Percentiles rank a stretch among this genome's conserved stretches.
These are phyloP conservation scores for Polygonum maritimum DNA, from an alignment of 148 eudicot genomes.

Conservation along the genomic window DNA sequence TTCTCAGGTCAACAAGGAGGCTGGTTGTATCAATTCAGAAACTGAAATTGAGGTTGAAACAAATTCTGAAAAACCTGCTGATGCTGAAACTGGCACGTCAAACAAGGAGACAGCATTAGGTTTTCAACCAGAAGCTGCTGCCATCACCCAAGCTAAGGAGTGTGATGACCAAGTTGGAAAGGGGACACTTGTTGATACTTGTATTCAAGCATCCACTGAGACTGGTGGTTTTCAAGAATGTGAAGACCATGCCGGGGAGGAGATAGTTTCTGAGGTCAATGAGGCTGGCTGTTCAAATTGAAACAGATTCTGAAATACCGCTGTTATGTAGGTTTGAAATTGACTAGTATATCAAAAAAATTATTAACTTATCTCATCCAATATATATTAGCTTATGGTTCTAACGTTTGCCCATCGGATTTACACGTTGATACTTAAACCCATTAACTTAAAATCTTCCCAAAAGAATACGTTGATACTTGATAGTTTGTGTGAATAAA, in stretches of 20 bases:
- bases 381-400: too few relatives aligned
- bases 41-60: not conserved
- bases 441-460: too few relatives aligned
- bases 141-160: not conserved
- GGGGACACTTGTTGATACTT: not conserved
- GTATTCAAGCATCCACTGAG: too few relatives aligned
- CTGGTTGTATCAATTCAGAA: slow-evolving; percentile 1
- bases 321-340: too few relatives aligned
- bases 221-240: not conserved
- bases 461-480: too few relatives aligned
- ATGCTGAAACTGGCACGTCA: not conserved
- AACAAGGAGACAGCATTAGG: not conserved
- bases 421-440: too few relatives aligned
- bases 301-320: not conserved
- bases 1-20: not conserved
- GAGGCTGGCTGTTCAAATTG: not conserved
- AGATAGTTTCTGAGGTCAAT: not conserved
- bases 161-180: not conserved
- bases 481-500: too few relatives aligned
- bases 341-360: too few relatives aligned
- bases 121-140: not conserved
- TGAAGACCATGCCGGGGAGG: not conserved
- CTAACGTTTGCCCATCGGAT: too few relatives aligned
- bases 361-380: too few relatives aligned
- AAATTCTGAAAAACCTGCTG: not conserved